A percentile compares a stretch with the other conserved stretches of the same genome.
Evolutionary conservation across 2,329 filamentous ascomycete species (phyloP).

Genomic region (Cadophora sp.): DNA sequence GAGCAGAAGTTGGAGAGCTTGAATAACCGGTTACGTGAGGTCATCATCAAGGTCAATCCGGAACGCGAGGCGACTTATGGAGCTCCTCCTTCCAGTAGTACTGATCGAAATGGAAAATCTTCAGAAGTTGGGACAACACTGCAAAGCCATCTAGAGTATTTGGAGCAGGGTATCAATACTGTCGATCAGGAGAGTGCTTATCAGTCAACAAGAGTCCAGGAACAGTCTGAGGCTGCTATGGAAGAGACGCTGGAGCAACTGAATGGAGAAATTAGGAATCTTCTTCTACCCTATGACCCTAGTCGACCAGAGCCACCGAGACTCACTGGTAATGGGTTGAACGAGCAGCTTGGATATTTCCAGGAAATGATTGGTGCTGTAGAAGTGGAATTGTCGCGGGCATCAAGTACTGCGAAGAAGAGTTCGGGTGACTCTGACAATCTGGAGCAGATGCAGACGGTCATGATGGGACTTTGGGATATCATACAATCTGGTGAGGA

Average conservation of each 20-base stretch:
- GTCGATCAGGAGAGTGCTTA: constrained; percentile 62
- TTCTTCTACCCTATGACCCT: constrained; percentile 57
- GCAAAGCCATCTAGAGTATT: constrained; percentile 69
- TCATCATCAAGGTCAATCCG: constrained; percentile 70
- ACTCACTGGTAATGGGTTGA: constrained; percentile 60
- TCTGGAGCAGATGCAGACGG: constrained; percentile 61
- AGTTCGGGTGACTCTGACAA: constrained; percentile 47
- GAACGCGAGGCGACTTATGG: constrained; percentile 34
- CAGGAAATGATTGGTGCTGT: constrained; percentile 63
- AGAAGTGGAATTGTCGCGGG: constrained; percentile 44
- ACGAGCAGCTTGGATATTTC: constrained; percentile 73
- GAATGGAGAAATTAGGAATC: constrained; percentile 68
- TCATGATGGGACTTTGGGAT: constrained; percentile 58
- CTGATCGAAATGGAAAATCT: constrained; percentile 50
- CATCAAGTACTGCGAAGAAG: constrained; percentile 31
- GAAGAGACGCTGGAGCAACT: constrained; percentile 65
- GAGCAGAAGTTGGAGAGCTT: constrained; percentile 71
- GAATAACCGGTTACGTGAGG: constrained; percentile 69
- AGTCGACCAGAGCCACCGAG: constrained; percentile 64
- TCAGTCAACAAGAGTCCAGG: constrained; percentile 19
- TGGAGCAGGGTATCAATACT: constrained; percentile 68
- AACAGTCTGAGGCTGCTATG: constrained; percentile 40
- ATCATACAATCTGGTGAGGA: constrained; percentile 57
- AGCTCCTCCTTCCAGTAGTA: constrained; percentile 43
- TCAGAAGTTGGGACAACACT: constrained; percentile 55